Evolutionary conservation across 1,139 yeast genomes (phyloP).

Genomic region (Saccharomyces hybrid): DNA sequence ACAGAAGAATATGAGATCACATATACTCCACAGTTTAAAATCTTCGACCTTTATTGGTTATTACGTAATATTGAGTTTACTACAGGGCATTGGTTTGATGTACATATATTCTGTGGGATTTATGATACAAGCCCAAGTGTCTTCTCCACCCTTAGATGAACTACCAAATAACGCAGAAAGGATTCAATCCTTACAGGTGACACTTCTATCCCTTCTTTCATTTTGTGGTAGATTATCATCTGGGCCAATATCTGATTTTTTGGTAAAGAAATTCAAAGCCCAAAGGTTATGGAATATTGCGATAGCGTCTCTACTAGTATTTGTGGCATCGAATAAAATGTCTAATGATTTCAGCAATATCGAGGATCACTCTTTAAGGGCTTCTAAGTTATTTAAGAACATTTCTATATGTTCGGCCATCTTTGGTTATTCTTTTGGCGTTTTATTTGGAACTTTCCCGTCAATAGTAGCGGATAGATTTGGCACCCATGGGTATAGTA

Average conservation of each 20-base stretch:
- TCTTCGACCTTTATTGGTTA: conserved; percentile 39
- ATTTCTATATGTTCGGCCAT: conserved; percentile 47
- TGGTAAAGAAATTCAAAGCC: conserved; percentile 42
- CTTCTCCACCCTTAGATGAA: conserved; percentile 27
- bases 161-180: conserved; percentile 30
- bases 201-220: conserved; percentile 58
- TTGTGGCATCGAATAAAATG: conserved; percentile 40
- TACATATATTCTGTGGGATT: conserved; percentile 71
- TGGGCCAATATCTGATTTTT: conserved; percentile 59
- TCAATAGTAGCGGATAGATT: conserved; percentile 71
- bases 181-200: conserved; percentile 65
- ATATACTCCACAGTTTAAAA: conserved; percentile 6
- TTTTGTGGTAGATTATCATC: conserved; percentile 61
- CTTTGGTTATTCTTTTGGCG: conserved; percentile 74
- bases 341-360: conserved; percentile 1
- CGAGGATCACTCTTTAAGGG: background rate
- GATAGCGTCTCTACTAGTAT: conserved; percentile 42
- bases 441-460: conserved; percentile 74
- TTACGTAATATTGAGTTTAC: conserved; percentile 48
- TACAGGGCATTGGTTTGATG: conserved; percentile 73
- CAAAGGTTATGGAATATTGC: conserved; percentile 67
- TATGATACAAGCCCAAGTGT: conserved; percentile 48
- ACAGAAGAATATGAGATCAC: background rate
- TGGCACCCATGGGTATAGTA: conserved; percentile 64
- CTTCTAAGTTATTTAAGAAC: conserved; percentile 18